These are phyloP conservation scores for Camellia japonica DNA, from an alignment of 148 eudicot genomes.

Conservation along the genomic window DNA sequence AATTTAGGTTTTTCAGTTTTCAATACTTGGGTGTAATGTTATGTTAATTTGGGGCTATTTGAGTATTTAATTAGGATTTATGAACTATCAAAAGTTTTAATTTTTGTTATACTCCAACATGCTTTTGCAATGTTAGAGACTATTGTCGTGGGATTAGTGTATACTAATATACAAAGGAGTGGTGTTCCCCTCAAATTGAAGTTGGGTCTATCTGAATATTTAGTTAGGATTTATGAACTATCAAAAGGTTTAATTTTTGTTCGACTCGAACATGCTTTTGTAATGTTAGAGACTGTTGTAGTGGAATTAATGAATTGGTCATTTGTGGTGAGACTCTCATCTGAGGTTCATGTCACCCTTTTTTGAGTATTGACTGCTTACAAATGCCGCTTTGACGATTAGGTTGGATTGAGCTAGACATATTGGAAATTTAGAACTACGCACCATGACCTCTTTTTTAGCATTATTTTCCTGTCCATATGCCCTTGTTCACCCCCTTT, in stretches of 20 bases:
- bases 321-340: not conserved
- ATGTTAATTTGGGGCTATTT: not conserved
- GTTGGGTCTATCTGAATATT: not conserved
- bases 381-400: not conserved
- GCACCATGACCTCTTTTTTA: not conserved
- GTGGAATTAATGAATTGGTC: not conserved
- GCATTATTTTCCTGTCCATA: not conserved
- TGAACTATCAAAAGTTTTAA: not conserved
- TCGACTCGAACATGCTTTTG: no score
- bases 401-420: not conserved
- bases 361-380: not conserved
- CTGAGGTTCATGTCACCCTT: not conserved
- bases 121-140: not conserved
- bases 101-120: not conserved
- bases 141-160: not conserved
- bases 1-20: not conserved
- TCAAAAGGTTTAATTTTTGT: not conserved
- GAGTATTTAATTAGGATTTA: not conserved
- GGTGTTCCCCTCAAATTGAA: no score
- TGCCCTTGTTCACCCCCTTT: not conserved
- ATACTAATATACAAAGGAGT: no score
- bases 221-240: not conserved
- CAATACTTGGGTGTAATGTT: not conserved
- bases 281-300: not conserved
- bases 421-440: not conserved